These are phyloP conservation scores for Rhizophagus clarus DNA, from an alignment of 192 early-diverging fungal species.

Conservation along the genomic window DNA sequence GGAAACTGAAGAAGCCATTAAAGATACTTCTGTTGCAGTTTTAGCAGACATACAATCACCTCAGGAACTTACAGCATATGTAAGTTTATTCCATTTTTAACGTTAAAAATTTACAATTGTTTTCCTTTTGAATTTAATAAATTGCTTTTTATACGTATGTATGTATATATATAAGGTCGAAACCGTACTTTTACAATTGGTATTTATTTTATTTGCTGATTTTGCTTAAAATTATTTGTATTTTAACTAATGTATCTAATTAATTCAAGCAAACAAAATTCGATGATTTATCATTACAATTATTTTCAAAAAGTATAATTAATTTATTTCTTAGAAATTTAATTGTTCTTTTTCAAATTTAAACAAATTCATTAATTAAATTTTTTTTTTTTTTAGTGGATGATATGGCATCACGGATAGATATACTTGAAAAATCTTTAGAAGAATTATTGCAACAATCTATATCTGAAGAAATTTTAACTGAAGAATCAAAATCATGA, in stretches of 20 bases:
- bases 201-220: background rate
- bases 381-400: background rate
- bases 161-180: background rate
- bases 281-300: background rate
- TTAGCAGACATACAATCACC: constrained; percentile 2
- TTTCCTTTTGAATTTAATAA: background rate
- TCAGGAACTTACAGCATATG: constrained; percentile 8
- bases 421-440: background rate
- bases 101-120: background rate
- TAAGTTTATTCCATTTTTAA: background rate
- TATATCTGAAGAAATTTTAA: background rate
- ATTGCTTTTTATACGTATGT: too few species aligned
- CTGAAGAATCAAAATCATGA: background rate
- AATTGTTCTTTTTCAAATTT: background rate
- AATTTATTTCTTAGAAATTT: too few species aligned
- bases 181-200: background rate
- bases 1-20: background rate
- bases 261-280: background rate
- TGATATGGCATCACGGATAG: constrained; percentile 3
- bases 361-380: background rate
- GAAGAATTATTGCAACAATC: background rate
- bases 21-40: background rate
- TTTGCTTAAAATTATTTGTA: background rate
- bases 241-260: background rate
- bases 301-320: constrained; percentile 3